Conservation (phyloP, 768 basidiomycete genomes). For the Multifurca ochricompacta region DNA sequence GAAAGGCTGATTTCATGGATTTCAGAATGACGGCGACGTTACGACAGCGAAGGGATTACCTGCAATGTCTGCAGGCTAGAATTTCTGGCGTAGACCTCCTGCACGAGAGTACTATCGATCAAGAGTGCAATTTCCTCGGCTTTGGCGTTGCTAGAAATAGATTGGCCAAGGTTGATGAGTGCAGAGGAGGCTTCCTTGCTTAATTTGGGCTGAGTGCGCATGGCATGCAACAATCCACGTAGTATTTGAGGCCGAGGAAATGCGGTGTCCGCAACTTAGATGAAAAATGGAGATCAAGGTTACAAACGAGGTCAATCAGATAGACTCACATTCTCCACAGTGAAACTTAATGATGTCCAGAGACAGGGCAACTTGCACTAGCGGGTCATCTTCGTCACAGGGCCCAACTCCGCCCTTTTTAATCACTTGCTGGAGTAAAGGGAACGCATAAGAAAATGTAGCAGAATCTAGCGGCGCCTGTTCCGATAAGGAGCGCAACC, state of each 20-base stretch:
- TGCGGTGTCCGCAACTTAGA: constrained; percentile 53
- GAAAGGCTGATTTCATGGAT: constrained; percentile 52
- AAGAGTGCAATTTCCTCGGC: constrained; percentile 57
- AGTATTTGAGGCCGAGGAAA: constrained; percentile 74
- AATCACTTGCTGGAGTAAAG: constrained; percentile 65
- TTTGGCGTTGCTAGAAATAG: constrained; percentile 59
- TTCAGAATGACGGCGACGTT: background rate
- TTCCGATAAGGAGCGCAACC: constrained; percentile 73
- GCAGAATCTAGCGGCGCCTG: constrained; percentile 76
- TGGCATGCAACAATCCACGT: constrained; percentile 59
- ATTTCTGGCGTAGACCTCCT: constrained; percentile 82
- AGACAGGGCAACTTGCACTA: constrained; percentile 74
- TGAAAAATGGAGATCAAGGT: background rate
- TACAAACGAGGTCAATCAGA: background rate
- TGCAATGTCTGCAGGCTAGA: constrained; percentile 88
- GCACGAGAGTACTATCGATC: constrained; percentile 66
- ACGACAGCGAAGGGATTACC: constrained; percentile 34
- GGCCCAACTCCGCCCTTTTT: constrained; percentile 58
- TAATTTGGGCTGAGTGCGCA: constrained; percentile 70
- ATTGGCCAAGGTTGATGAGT: constrained; percentile 73
- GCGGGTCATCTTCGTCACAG: constrained; percentile 61
- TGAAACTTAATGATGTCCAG: constrained; percentile 66
- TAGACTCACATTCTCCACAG: constrained; percentile 58
- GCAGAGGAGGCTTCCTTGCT: constrained; percentile 78
- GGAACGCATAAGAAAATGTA: constrained; percentile 76